Base-by-base conservation (phyloP, 2,329 filamentous ascomycete species). In the Penicillium digitatum region DNA sequence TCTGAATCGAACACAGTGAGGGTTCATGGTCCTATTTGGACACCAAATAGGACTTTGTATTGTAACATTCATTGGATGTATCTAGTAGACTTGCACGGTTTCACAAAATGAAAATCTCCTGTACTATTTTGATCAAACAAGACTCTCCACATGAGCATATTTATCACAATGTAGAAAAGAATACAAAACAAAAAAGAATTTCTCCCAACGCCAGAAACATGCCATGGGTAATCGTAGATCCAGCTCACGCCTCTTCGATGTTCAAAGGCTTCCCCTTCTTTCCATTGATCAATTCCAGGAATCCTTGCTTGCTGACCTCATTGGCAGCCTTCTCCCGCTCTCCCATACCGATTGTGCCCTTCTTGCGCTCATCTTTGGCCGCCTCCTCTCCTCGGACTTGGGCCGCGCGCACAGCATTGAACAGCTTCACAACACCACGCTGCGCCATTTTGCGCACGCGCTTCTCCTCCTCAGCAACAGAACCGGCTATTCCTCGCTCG, bases 281-380 rank as follows among this genome's bases (percentile, higher is more conserved):
- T 14, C 81, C 79, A 39, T 80, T 80, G 70, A 99, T 96, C 72
- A 97, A 76, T 58, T 97, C 93, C 72, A 99, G 75, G 76, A 97
- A 99, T 0, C 93, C 92, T 77, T 96, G 89, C 78, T 95, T 95
- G 72, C 88, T 95, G 87, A 99, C 94, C 79, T 97, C 92, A 62
- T 90, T 94, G 49, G 95, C 82, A 77, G 88, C 91, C 75, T 95
- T 90, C 75, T 95, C 88, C 62, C 90, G 84, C 73, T 88, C 85
- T 58, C 82, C 83, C 67, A 90, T 85, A 1, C 93, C 93, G 31
- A 96, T 82, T 0, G 95, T 79, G 3, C 90, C 89, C 57, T 84
- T 85, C 73, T 83, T 83, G 46, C 85, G 82, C 62, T 84, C 83
- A 72, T 80, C 84, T 69, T 68, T 71, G 16, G 88, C 86, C 5